These are phyloP conservation scores for Tetrapisispora nanseiensis DNA, from an alignment of 805 yeast genomes.

Conservation along the genomic window DNA sequence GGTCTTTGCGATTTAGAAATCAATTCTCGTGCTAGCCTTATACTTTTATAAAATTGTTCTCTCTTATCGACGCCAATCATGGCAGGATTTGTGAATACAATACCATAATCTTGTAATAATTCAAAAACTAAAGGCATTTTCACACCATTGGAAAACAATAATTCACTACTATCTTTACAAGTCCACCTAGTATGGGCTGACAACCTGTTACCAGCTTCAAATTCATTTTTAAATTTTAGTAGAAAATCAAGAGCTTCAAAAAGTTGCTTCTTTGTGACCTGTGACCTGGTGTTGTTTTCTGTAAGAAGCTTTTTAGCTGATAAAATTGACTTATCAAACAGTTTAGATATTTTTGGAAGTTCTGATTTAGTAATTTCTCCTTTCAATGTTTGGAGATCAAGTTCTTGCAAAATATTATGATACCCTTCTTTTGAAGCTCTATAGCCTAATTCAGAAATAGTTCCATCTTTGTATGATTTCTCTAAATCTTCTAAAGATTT, in stretches of 20 bases:
- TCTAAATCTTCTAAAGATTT: conserved; percentile 12
- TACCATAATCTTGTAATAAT: conserved; percentile 22
- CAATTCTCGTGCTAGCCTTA: conserved; percentile 20
- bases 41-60: conserved; percentile 21
- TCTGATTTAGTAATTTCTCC: not conserved
- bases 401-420: conserved; percentile 6
- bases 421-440: conserved; percentile 6
- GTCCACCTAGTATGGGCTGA: conserved; percentile 6
- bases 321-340: conserved; percentile 13
- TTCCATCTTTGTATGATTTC: conserved; percentile 8
- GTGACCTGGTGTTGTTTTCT: conserved; percentile 14
- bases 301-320: conserved; percentile 14
- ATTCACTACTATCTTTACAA: conserved; percentile 18
- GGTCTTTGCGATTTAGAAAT: conserved; percentile 17
- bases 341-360: not conserved
- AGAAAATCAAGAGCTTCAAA: conserved; percentile 12
- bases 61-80: conserved; percentile 17
- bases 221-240: conserved; percentile 10
- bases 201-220: conserved; percentile 11
- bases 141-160: conserved; percentile 20
- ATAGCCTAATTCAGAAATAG: conserved; percentile 8
- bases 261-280: conserved; percentile 11
- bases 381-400: not conserved
- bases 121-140: conserved; percentile 25
- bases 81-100: conserved; percentile 9